A percentile compares a stretch with the other conserved stretches of the same genome.
phyloP scores from a whole-genome alignment of 169 alveolate species.

The Plasmodium gallinaceum region DNA sequence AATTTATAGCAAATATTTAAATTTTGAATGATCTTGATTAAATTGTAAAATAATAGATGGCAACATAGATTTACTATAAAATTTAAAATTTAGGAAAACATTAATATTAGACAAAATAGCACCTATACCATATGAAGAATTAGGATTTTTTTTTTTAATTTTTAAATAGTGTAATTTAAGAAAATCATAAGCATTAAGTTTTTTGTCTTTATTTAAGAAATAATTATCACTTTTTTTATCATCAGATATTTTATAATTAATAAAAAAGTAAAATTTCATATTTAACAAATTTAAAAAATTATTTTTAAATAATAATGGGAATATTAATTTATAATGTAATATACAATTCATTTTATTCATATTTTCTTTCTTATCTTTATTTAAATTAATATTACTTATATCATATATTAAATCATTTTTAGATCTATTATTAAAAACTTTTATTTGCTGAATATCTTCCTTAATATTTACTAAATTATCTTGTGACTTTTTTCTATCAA shows the following conservation, averaged over 20 bases:
- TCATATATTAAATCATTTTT: slow-evolving; percentile 5
- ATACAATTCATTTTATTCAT: slow-evolving; percentile 18
- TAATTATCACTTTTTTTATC: not conserved
- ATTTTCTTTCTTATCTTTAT: slow-evolving; percentile 45
- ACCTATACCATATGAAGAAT: slow-evolving; percentile 58
- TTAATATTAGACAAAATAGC: slow-evolving; percentile 26
- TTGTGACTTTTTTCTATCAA: not conserved
- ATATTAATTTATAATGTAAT: slow-evolving; percentile 31
- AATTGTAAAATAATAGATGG: slow-evolving; percentile 49
- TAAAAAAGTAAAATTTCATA: slow-evolving; percentile 46
- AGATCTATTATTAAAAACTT: slow-evolving; percentile 2
- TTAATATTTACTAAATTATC: not conserved
- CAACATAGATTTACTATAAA: not conserved
- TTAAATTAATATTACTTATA: slow-evolving; percentile 44
- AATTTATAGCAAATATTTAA: slow-evolving; percentile 31
- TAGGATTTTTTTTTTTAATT: slow-evolving; percentile 10
- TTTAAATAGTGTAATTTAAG: slow-evolving; percentile 38
- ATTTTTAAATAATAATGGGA: slow-evolving; percentile 51
- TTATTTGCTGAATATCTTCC: slow-evolving; percentile 26
- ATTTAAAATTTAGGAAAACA: slow-evolving; percentile 36
- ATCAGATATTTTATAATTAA: slow-evolving; percentile 41
- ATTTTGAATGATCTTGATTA: slow-evolving; percentile 33
- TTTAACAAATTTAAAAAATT: slow-evolving; percentile 52
- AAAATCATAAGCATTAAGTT: not conserved
- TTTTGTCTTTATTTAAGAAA: not conserved